Evolutionary conservation across 2,329 filamentous ascomycete genomes (phyloP).

Genomic region (Capronia epimyces): DNA sequence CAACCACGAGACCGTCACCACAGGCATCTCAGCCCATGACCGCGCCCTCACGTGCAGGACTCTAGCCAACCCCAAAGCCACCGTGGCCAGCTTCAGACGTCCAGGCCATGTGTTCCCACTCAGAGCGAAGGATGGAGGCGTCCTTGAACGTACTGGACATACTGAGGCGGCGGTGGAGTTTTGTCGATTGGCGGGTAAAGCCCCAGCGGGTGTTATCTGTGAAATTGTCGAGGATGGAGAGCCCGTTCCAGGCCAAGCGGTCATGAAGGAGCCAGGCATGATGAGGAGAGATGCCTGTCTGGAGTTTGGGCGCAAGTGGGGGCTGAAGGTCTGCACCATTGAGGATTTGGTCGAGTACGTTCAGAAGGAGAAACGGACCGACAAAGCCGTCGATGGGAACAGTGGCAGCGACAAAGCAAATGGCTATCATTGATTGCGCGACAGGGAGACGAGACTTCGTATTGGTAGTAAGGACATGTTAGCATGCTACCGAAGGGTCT

Average conservation of each 20-base stretch:
- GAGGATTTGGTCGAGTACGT: constrained; percentile 78
- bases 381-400: constrained; percentile 1
- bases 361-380: constrained; percentile 62
- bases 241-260: constrained; percentile 52
- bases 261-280: constrained; percentile 69
- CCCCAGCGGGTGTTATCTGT: constrained; percentile 71
- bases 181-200: constrained; percentile 76
- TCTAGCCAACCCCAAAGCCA: constrained; percentile 62
- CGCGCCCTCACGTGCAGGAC: constrained; percentile 72
- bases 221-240: constrained; percentile 87
- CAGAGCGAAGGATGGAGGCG: constrained; percentile 70
- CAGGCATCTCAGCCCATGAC: constrained; percentile 86
- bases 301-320: constrained; percentile 79
- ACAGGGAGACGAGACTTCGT: no score
- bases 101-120: constrained; percentile 90
- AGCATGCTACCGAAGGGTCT: no score
- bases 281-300: constrained; percentile 84
- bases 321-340: constrained; percentile 90
- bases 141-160: constrained; percentile 73
- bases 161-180: constrained; percentile 93
- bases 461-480: no score
- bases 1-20: constrained; percentile 65
- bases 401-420: constrained; percentile 7
- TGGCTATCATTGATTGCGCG: constrained; percentile 4
- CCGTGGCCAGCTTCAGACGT: constrained; percentile 61